Conservation (phyloP, 257 asterid genomes). For the Solanum gandarillasii region DNA sequence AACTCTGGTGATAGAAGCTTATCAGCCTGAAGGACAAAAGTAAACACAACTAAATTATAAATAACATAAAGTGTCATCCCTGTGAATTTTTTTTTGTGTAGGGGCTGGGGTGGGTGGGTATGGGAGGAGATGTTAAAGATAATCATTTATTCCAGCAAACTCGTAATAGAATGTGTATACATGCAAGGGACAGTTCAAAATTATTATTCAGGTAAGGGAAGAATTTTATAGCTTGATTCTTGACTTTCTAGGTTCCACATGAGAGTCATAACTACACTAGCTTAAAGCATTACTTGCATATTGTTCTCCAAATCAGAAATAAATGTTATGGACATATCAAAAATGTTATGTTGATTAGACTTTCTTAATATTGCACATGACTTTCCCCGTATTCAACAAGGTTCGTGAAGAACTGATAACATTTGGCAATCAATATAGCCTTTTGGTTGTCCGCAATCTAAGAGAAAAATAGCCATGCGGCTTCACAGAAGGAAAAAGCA, state of each 20-base stretch:
- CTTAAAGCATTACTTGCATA: not conserved
- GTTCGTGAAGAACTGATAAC: not conserved
- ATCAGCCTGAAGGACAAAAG: conserved; percentile 63
- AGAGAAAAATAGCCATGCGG: not conserved
- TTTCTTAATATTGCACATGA: not conserved
- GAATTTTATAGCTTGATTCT: not conserved
- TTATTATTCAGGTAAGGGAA: not conserved
- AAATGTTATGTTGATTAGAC: not conserved
- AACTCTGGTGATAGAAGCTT: conserved; percentile 89
- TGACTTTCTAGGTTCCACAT: not conserved
- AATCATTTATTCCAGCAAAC: not conserved
- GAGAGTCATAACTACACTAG: not conserved
- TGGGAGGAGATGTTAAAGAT: not conserved
- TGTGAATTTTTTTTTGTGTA: not conserved
- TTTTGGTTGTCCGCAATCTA: not conserved
- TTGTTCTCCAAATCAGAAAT: not conserved
- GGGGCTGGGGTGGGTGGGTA: not conserved
- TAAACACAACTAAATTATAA: not conserved
- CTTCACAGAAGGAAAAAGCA: not conserved
- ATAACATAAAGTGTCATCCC: not conserved
- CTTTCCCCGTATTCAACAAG: not conserved
- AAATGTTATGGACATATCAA: not conserved
- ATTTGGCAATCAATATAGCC: not conserved
- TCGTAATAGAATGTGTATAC: not conserved
- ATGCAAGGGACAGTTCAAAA: not conserved